Conservation (phyloP, 345 rosid genomes). For the Populus alba region DNA sequence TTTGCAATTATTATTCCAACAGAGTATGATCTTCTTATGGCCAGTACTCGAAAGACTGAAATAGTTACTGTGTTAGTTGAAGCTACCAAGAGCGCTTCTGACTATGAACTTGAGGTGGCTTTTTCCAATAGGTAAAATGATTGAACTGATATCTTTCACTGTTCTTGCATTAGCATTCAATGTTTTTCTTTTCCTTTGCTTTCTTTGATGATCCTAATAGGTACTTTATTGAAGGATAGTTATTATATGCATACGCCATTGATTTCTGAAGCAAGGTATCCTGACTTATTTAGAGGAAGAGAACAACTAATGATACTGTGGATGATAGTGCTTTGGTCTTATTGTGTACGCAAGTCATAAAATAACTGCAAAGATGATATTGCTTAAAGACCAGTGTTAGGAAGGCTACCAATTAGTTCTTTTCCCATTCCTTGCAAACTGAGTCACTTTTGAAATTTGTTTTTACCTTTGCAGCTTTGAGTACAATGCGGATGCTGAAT, state of each 20-base stretch:
- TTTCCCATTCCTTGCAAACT: not conserved
- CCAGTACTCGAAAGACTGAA: conserved; percentile 86
- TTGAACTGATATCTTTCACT: not conserved
- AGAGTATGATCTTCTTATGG: conserved; percentile 92
- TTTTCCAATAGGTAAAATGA: conserved; percentile 70
- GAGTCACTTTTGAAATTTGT: not conserved
- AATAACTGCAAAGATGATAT: not conserved
- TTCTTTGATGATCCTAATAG: not conserved
- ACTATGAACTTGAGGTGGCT: conserved; percentile 74
- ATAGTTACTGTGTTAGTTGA: conserved; percentile 78
- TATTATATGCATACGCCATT: not conserved
- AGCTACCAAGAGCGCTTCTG: conserved; percentile 70
- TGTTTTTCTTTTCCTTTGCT: not conserved
- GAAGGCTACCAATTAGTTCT: not conserved
- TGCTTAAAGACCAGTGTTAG: not conserved
- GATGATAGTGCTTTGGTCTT: not conserved
- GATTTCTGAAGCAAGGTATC: not conserved
- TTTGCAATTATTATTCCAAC: conserved; percentile 79
- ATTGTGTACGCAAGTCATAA: not conserved
- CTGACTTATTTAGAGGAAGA: not conserved
- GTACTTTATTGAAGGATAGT: not conserved
- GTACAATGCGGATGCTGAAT: conserved; percentile 71
- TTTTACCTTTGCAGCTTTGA: conserved; percentile 54
- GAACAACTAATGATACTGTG: not conserved
- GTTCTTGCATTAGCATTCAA: not conserved